Conservation (phyloP, 257 asterid genomes). For the Misopates orontium region DNA sequence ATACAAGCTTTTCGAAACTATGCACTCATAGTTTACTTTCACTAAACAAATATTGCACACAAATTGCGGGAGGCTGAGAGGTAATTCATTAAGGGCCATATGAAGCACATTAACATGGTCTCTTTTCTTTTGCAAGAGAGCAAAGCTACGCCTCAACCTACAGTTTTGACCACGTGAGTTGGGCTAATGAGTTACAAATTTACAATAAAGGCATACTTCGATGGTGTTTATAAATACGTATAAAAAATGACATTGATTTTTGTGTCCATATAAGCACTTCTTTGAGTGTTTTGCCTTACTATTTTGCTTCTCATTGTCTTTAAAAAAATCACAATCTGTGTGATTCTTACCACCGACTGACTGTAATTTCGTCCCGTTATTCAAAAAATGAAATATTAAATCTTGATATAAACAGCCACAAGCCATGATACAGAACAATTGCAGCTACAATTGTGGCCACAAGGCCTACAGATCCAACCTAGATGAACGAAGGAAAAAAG, state of each 20-base stretch:
- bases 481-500: no score
- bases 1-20: constrained; percentile 18
- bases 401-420: neutral
- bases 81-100: constrained; percentile 21
- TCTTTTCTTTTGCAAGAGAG: constrained; percentile 1
- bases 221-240: no score
- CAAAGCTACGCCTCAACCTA: neutral
- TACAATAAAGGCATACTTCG: constrained; percentile 15
- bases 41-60: constrained; percentile 6
- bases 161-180: constrained; percentile 13
- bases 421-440: no score
- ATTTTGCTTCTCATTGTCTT: no score
- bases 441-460: no score
- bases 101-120: constrained; percentile 16
- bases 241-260: no score
- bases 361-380: neutral
- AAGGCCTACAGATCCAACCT: no score
- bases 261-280: no score
- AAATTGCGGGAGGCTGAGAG: constrained; percentile 21
- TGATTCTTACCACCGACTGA: no score
- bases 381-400: neutral
- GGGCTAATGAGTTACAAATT: constrained; percentile 15
- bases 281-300: no score
- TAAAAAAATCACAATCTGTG: no score
- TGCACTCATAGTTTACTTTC: constrained; percentile 10